Evolutionary conservation across 1,284 basidiomycete species (phyloP).

Genomic region (Uromyces viciae-fabae): DNA sequence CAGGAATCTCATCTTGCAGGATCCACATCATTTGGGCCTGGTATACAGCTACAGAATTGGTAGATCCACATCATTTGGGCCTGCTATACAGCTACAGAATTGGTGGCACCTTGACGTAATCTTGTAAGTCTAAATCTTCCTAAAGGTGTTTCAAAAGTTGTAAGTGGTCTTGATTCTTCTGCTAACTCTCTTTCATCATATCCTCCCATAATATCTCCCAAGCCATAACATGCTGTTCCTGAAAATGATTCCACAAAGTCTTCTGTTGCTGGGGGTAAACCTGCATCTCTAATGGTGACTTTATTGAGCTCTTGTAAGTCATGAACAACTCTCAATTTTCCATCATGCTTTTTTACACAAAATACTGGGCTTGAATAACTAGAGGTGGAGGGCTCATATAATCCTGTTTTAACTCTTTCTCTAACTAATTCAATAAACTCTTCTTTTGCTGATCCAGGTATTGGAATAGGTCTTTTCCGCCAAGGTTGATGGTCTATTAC

Average conservation of each 20-base stretch:
- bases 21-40: too few relatives aligned
- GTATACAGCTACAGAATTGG: too few relatives aligned
- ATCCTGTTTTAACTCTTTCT: neutral
- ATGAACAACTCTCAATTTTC: slow-evolving; percentile 22
- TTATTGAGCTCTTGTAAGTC: slow-evolving; percentile 15
- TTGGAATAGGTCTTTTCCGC: neutral
- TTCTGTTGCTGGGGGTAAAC: neutral
- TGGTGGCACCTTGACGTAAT: slow-evolving; percentile 24
- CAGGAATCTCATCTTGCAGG: slow-evolving; percentile 6
- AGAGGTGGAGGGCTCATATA: neutral
- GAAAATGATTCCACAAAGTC: slow-evolving; percentile 12
- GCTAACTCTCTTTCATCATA: slow-evolving; percentile 39
- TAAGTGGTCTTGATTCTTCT: neutral
- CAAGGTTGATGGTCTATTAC: slow-evolving; percentile 10
- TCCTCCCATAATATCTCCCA: slow-evolving; percentile 24
- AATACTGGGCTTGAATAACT: slow-evolving; percentile 28
- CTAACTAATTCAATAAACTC: slow-evolving; percentile 1
- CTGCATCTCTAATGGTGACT: slow-evolving; percentile 10
- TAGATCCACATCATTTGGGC: too few relatives aligned
- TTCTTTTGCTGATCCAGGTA: neutral
- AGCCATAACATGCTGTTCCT: slow-evolving; percentile 20
- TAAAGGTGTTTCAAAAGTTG: slow-evolving; percentile 13
- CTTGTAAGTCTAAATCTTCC: slow-evolving; percentile 16
- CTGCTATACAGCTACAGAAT: slow-evolving; percentile 11
- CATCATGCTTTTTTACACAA: slow-evolving; percentile 30